Conservation (phyloP, 108 stramenopile genomes). For the Chaetoceros muelleri region DNA sequence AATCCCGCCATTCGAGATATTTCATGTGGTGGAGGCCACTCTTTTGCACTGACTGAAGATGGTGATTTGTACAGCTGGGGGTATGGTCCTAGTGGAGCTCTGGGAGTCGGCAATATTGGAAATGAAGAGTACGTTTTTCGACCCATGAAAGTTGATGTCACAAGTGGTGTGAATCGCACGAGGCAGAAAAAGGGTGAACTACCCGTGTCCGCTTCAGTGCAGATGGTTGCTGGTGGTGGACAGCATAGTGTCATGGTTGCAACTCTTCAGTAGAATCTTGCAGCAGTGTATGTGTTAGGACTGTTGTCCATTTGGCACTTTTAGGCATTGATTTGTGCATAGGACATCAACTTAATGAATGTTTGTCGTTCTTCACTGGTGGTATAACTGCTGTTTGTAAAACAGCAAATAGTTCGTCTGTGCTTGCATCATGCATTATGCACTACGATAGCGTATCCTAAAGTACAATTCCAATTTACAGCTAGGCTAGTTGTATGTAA, state of each 20-base stretch:
- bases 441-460: too few relatives aligned
- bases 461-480: too few relatives aligned
- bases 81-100: slow-evolving; percentile 41
- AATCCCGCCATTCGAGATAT: slow-evolving; percentile 28
- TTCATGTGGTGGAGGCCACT: slow-evolving; percentile 51
- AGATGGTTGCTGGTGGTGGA: slow-evolving; percentile 37
- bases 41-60: slow-evolving; percentile 45
- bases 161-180: not conserved
- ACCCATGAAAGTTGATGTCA: not conserved
- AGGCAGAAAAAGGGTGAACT: not conserved
- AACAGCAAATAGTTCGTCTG: too few relatives aligned
- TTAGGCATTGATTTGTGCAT: too few relatives aligned
- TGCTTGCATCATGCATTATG: too few relatives aligned
- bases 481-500: too few relatives aligned
- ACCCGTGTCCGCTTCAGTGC: slow-evolving; percentile 10
- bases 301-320: too few relatives aligned
- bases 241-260: slow-evolving; percentile 37
- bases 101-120: slow-evolving; percentile 38
- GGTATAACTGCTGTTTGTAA: too few relatives aligned
- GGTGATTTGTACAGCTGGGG: slow-evolving; percentile 90
- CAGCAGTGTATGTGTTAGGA: too few relatives aligned
- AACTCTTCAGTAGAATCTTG: too few relatives aligned
- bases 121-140: slow-evolving; percentile 5
- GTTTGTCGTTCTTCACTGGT: too few relatives aligned
- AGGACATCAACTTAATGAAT: too few relatives aligned